Evolutionary conservation across 2,329 filamentous ascomycete genomes (phyloP), one percentile per base, ranked within the genome.

Genomic region (Westerdykella aurantiaca): DNA sequence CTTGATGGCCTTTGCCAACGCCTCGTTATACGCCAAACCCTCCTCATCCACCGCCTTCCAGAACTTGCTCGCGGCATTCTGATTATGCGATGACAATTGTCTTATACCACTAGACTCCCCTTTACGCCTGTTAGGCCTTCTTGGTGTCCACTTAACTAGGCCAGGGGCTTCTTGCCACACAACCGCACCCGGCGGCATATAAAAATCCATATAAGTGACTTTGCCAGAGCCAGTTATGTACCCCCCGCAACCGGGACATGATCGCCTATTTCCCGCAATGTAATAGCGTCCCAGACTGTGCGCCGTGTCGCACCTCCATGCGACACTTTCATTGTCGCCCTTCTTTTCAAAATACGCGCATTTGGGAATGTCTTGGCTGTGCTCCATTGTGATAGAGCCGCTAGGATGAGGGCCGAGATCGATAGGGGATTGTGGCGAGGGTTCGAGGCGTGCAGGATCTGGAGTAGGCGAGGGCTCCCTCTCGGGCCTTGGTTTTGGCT

Each of bases 271-370:
- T 10, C 58, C 52, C 6, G 58, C 54, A 14, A 59, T 49, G 34
- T 63, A 63, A 42, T 63, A 63, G 1, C 60, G 53, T 6, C 60
- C 58, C 7, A 62, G 49, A 5, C 53, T 57, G 16, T 63, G 60
- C 17, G 48, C 54, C 12, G 53, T 38, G 29, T 63, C 58, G 42
- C 60, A 63, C 16, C 57, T 52, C 57, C 57, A 63, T 4, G 58
- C 56, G 29, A 37, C 34, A 4, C 54, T 41, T 2, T 58, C 57
- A 5, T 49, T 16, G 2, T 14, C 10, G 1, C 46, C 21, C 29
- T 29, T 34, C 34, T 47, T 44, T 4, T 49, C 18, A 39, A 52
- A 61, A 39, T 51, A 57, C 4, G 46, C 45, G 11, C 50, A 37
- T 1, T 46, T 29, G 2, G 60, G 58, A 1, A 63, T 42, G 1